Evolutionary conservation across 495 filamentous ascomycete species (phyloP).

Genomic region (Penicillium samsonianum): DNA sequence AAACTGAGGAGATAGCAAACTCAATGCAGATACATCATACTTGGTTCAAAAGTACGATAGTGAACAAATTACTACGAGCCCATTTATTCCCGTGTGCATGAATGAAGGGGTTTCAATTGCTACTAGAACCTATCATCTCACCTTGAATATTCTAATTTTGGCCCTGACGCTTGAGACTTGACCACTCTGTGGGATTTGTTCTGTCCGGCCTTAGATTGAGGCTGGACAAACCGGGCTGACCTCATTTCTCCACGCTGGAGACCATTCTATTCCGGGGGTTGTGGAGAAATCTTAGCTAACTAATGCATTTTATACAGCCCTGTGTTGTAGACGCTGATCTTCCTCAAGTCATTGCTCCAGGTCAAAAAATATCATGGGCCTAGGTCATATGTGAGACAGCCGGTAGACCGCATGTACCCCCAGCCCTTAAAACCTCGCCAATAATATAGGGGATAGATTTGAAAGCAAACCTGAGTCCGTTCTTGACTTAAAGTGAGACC

Average conservation of each 20-base stretch:
- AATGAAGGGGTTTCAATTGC: no score
- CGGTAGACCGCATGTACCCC: neutral
- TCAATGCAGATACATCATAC: no score
- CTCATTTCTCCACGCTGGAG: neutral
- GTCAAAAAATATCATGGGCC: neutral
- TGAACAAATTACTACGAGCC: no score
- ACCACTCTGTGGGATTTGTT: neutral
- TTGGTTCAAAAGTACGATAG: no score
- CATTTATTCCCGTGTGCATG: no score
- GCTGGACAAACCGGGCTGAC: neutral
- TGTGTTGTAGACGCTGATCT: neutral
- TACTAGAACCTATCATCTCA: no score
- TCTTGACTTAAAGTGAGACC: neutral
- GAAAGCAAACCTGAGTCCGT: neutral
- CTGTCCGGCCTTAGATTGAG: neutral
- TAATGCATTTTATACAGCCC: neutral
- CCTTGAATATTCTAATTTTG: no score
- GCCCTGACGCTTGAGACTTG: neutral
- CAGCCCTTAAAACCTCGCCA: neutral
- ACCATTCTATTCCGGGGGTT: neutral
- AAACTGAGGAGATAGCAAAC: no score
- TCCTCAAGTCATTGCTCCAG: neutral
- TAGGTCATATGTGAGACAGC: neutral
- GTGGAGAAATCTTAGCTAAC: neutral
- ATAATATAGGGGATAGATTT: neutral